Conservation (phyloP, 164 flowering plant genomes). For the Macadamia tetraphylla region DNA sequence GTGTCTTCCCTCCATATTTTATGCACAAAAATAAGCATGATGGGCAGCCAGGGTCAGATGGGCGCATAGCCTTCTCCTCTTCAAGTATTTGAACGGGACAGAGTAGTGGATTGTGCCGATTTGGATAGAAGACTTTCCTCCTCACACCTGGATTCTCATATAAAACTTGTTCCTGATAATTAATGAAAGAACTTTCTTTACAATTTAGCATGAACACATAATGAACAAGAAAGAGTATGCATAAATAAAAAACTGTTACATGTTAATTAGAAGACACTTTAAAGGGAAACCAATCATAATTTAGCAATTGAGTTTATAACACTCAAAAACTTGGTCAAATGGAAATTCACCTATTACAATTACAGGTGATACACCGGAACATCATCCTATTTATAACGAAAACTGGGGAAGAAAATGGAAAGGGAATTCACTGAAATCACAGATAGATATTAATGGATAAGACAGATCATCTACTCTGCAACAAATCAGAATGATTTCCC, state of each 20-base stretch:
- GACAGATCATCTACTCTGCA: too few relatives aligned
- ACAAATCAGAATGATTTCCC: neutral
- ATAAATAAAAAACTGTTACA: too few relatives aligned
- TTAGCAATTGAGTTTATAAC: too few relatives aligned
- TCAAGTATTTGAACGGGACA: constrained; percentile 58
- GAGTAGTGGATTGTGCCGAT: constrained; percentile 37
- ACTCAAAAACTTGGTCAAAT: neutral
- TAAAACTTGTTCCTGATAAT: constrained; percentile 46
- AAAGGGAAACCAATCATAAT: neutral
- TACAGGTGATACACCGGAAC: too few relatives aligned
- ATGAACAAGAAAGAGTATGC: neutral
- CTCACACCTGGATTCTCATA: constrained; percentile 50
- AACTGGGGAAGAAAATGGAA: too few relatives aligned
- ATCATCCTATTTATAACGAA: too few relatives aligned
- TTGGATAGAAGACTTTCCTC: constrained; percentile 52
- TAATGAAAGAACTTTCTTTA: neutral
- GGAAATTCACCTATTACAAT: too few relatives aligned
- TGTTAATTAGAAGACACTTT: neutral
- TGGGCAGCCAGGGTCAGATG: constrained; percentile 48
- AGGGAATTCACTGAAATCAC: too few relatives aligned
- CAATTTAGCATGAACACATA: neutral
- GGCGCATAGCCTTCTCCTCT: constrained; percentile 59
- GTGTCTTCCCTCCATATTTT: constrained; percentile 59
- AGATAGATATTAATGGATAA: too few relatives aligned
- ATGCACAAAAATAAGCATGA: constrained; percentile 58